A percentile compares a stretch with the other conserved stretches of the same genome.
Evolutionary conservation across 2,329 filamentous ascomycete genomes (phyloP).

Genomic region (Epichloe typhina): DNA sequence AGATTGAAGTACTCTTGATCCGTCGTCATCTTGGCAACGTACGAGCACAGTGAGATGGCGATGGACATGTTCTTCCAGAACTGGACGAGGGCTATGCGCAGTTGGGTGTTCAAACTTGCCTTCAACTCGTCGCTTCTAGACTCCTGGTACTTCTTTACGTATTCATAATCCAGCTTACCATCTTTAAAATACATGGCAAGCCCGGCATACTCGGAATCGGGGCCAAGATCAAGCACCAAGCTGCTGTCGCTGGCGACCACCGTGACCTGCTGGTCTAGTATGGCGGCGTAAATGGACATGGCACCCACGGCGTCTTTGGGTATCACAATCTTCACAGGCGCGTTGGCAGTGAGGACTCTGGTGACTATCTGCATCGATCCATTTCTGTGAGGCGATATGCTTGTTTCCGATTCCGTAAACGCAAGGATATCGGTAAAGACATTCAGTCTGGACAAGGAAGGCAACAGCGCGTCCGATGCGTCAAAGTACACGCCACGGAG

Average conservation of each 20-base stretch:
- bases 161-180: background rate
- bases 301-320: background rate
- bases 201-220: background rate
- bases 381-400: background rate
- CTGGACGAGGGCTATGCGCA: background rate
- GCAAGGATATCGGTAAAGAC: background rate
- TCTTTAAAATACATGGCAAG: fast-evolving
- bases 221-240: background rate
- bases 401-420: background rate
- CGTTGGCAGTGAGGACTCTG: background rate
- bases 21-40: background rate
- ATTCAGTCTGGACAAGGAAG: background rate
- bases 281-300: background rate
- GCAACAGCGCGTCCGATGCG: background rate
- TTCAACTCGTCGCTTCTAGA: background rate
- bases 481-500: background rate
- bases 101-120: background rate
- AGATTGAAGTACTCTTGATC: background rate
- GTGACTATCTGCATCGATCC: background rate
- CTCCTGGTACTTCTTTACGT: background rate
- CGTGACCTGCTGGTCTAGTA: background rate
- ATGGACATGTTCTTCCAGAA: background rate
- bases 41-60: background rate
- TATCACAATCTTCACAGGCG: background rate
- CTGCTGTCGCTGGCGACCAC: background rate